phyloP scores from a whole-genome alignment of 139 green algal genomes.

The Chlamydomonas applanata region DNA sequence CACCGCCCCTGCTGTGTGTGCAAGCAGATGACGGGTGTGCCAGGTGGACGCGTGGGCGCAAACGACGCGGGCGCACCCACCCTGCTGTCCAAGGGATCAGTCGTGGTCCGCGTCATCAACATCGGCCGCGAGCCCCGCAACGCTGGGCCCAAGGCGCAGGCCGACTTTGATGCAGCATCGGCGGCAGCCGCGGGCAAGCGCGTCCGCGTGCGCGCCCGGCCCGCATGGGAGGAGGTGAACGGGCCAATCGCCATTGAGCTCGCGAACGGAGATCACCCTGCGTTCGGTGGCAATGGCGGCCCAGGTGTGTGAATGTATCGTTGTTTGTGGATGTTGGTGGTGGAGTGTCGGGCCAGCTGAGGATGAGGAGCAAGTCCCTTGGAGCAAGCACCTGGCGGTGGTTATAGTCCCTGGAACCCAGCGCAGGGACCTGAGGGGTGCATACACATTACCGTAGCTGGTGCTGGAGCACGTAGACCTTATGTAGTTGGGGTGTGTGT shows the following conservation, averaged over 20 bases:
- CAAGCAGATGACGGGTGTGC: no score
- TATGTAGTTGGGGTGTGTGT: no score
- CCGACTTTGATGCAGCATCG: not conserved
- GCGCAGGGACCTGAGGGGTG: no score
- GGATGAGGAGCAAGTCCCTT: no score
- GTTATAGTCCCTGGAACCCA: no score
- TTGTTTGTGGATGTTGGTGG: no score
- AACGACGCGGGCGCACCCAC: conserved; percentile 28
- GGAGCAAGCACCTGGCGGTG: no score
- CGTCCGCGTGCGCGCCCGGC: conserved; percentile 35
- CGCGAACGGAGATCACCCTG: conserved; percentile 21
- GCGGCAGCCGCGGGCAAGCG: conserved; percentile 12
- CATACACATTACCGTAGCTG: no score
- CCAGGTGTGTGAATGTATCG: not conserved
- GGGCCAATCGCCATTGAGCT: conserved; percentile 45
- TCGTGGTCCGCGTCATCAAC: conserved; percentile 49
- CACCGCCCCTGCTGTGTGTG: no score
- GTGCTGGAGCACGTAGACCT: no score
- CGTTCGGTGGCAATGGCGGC: not conserved
- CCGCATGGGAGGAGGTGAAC: conserved; percentile 31
- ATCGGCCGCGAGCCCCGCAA: conserved; percentile 42
- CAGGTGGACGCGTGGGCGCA: not conserved
- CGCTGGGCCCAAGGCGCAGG: conserved; percentile 1
- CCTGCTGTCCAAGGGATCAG: conserved; percentile 37
- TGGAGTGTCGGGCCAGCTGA: no score